Percentiles rank a stretch among this genome's conserved stretches.
Conservation (phyloP, 1,284 basidiomycete genomes). For the Sanghuangporus sanghuang region DNA sequence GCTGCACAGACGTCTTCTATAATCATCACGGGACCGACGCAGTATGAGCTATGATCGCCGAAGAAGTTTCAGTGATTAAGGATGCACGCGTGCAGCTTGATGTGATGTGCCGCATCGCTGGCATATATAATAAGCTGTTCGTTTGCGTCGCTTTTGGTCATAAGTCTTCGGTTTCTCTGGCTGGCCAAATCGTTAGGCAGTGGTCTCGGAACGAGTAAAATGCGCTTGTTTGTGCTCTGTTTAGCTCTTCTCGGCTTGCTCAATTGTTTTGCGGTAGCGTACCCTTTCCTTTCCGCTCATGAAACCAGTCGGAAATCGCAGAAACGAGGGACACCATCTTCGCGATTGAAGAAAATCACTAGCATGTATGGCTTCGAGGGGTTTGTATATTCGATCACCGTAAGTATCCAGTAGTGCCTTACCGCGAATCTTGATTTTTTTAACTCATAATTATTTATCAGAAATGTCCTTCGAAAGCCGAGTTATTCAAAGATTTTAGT, state of each 20-base stretch:
- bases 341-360: constrained; percentile 14
- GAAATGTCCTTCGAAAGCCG: constrained; percentile 10
- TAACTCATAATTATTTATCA: not conserved
- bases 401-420: not conserved
- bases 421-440: not conserved
- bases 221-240: not conserved
- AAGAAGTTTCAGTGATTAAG: not conserved
- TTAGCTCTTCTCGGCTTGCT: not conserved
- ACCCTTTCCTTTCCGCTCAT: not conserved
- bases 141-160: no score
- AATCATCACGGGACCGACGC: not conserved
- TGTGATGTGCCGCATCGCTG: no score
- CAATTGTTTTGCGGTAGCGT: not conserved
- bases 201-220: not conserved
- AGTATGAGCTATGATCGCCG: not conserved
- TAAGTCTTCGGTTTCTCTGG: no score
- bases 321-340: not conserved
- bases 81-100: not conserved
- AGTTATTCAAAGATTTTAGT: constrained; percentile 9
- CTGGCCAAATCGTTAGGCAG: no score
- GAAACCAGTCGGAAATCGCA: not conserved
- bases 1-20: no score
- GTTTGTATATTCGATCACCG: constrained; percentile 13
- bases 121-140: no score
- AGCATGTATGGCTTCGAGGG: constrained; percentile 18